Base-by-base conservation (phyloP, 2,329 filamentous ascomycete genomes). In the Claviceps humidiphila region DNA sequence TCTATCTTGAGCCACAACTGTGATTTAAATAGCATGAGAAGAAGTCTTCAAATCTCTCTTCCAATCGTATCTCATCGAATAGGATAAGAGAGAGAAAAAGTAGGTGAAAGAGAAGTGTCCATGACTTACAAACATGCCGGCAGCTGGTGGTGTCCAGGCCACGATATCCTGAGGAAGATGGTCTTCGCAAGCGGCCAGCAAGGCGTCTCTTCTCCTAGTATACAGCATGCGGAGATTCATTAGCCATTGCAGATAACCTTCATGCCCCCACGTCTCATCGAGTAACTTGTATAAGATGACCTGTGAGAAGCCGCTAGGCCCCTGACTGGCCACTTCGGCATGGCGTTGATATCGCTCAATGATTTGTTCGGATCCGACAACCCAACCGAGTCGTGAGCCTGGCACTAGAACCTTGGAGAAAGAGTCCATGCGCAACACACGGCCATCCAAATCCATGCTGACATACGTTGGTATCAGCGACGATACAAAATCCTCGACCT, bases 261-360 rank as follows among this genome's bases (percentile, higher is more conserved):
- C 76, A 63, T 98, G 93, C 24, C 91, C 93, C 93, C 93, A 98
- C 49, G 84, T 82, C 68, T 95, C 89, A 58, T 98, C 93, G 2
- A 98, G 75, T 22, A 98, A 74, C 70, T 95, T 94, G 72, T 87
- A 90, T 51, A 97, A 71, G 8, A 91, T 74, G 22, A 93, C 73
- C 70, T 97, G 91, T 0, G 86, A 82, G 61, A 95, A 79, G 44
- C 93, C 93, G 53, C 81, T 84, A 0, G 93, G 89, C 17, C 87
- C 89, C 64, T 98, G 93, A 46, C 83, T 89, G 41, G 82, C 85
- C 22, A 85, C 81, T 68, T 98, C 93, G 58, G 84, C 83, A 68
- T 94, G 88, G 45, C 86, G 84, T 56, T 84, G 74, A 68, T 88
- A 95, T 41, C 86, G 79, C 67, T 95, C 87, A 53, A 94, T 72